A percentile compares a stretch with the other conserved stretches of the same genome.
Evolutionary conservation across 2,329 filamentous ascomycete genomes (phyloP).

Genomic region (Capronia americana): DNA sequence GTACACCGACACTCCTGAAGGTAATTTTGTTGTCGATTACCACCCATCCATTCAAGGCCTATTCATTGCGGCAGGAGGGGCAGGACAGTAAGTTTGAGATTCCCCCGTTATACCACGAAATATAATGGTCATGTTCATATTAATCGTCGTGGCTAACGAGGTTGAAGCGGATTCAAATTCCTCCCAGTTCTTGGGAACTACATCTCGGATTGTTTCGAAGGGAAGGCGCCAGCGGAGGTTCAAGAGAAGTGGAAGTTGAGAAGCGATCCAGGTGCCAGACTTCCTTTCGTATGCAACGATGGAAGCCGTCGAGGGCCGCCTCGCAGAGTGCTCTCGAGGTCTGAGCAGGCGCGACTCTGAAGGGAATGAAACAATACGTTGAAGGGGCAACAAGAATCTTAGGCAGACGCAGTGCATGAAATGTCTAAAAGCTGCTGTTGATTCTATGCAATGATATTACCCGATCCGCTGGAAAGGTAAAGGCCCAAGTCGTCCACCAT

Average conservation of each 20-base stretch:
- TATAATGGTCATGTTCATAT: neutral
- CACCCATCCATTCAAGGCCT: conserved; percentile 64
- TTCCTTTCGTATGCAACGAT: conserved; percentile 39
- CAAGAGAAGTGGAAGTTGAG: conserved; percentile 63
- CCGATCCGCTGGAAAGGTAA: neutral
- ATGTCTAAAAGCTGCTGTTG: neutral
- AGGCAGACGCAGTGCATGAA: neutral
- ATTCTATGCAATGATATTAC: neutral
- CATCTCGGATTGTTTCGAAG: conserved; percentile 62
- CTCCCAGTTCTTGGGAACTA: conserved; percentile 69
- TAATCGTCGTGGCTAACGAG: neutral
- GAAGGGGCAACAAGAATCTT: neutral
- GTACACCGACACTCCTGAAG: conserved; percentile 75
- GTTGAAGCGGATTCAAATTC: conserved; percentile 66
- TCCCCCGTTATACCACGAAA: neutral
- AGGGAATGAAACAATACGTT: neutral
- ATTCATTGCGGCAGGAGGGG: conserved; percentile 59
- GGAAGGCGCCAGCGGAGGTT: conserved; percentile 57
- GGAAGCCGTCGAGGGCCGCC: conserved; percentile 45
- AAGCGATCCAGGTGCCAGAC: conserved; percentile 34
- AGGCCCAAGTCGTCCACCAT: neutral
- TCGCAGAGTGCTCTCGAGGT: conserved; percentile 34
- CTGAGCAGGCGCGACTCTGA: neutral
- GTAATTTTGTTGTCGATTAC: conserved; percentile 73
- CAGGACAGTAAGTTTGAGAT: conserved; percentile 49